Base-by-base conservation (phyloP, 106 monocot species). In the Dendrobium officinale region DNA sequence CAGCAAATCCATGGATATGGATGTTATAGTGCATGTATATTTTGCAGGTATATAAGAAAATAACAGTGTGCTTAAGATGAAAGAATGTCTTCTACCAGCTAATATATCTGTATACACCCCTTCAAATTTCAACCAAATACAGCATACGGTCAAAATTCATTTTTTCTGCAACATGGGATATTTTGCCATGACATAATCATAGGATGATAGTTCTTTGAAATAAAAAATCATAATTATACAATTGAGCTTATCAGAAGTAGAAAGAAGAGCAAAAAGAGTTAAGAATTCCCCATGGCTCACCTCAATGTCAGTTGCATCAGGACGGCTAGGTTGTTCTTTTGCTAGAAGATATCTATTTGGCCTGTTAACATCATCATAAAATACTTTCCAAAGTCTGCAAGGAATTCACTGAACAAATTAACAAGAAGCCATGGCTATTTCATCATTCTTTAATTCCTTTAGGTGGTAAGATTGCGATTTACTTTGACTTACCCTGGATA, bases 381-480 rank as follows among this genome's bases (percentile, higher is more conserved):
- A 97, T 76, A 97, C 94, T 84, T 94, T 97, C 97, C 97, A 97
- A 83, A 90, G 84, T 67, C 97, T 97, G 86, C 22, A 83, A 44
- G 72, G 17, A 55, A 78, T 41, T 55, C 67, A 78, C 11, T 13
- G 44, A 45, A 67, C 51, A 4, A 67, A 76, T 73, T 16, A 61
- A 26, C 16, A 55, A 16, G 40, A n/a, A 67, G 17, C 33, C 41
- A 24, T 10, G 37, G 56, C 26, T 55, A 6, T 26, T 15, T 31
- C 47, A 18, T n/a, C 13, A 24, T 22, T 41, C 19, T 9, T 26
- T 77, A 75, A 31, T 22, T 72, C 16, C 26, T 49, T 43, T 67
- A 72, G 44, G 40, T 55, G 67, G 29, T 37, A 49, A 59, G 44
- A 27, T 61, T 24, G 26, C 16, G 44, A 4, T 40, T 5, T 26